Conservation (phyloP, 208 protist genomes). For the Blechomonas ayalai region DNA sequence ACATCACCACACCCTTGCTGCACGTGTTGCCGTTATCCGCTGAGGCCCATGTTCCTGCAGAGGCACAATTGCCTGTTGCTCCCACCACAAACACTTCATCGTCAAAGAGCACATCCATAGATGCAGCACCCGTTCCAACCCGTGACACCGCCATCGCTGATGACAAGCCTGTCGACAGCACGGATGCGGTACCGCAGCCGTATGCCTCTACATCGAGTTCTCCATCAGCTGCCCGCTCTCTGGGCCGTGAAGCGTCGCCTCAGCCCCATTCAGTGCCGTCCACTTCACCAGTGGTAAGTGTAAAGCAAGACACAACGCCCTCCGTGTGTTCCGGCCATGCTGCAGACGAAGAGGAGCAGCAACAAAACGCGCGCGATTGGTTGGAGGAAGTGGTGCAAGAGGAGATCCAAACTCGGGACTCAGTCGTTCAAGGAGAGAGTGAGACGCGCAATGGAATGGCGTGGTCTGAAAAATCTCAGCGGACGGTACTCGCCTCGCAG, state of each 20-base stretch:
- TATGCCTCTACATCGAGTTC: neutral
- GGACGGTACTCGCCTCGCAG: conserved; percentile 22
- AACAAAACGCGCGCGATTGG: conserved; percentile 16
- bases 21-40: too few species aligned
- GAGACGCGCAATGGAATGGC: conserved; percentile 28
- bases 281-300: neutral
- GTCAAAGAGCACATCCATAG: too few species aligned
- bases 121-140: too few species aligned
- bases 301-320: neutral
- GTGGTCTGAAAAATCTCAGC: conserved; percentile 48
- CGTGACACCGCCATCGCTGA: too few species aligned
- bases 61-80: neutral
- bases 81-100: neutral
- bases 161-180: too few species aligned
- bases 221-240: neutral
- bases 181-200: neutral
- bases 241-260: conserved; percentile 1
- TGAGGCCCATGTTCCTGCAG: neutral
- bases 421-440: too few species aligned
- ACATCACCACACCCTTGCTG: too few species aligned
- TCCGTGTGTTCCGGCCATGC: neutral
- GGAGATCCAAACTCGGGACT: too few species aligned
- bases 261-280: neutral
- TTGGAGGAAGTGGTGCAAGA: conserved; percentile 31
- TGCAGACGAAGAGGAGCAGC: conserved; percentile 2